A percentile compares a stretch with the other conserved stretches of the same genome.
Evolutionary conservation across 352 stramenopile species (phyloP).

Genomic region (Thraustochytrium sp.): DNA sequence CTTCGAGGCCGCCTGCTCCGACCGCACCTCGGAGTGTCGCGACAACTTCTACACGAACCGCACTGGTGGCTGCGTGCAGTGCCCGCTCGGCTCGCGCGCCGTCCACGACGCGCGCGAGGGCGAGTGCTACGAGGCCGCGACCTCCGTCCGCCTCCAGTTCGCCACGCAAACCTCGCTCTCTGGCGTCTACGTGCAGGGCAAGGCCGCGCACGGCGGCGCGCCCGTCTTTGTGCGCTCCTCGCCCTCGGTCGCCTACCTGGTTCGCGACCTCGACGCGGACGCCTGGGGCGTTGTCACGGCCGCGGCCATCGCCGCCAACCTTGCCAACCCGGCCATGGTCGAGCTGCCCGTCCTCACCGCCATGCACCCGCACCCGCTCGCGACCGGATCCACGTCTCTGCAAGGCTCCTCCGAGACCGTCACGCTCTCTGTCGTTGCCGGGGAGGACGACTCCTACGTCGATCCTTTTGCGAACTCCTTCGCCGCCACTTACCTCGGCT

Average conservation of each 20-base stretch:
- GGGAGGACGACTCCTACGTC: neutral
- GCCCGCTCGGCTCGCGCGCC: neutral
- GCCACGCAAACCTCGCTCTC: neutral
- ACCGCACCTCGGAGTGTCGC: neutral
- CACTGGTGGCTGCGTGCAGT: neutral
- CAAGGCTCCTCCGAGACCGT: neutral
- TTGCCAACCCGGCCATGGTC: neutral
- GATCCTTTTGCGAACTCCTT: constrained; percentile 4
- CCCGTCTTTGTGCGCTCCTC: constrained; percentile 15
- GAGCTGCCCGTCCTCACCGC: neutral
- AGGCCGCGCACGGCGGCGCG: neutral
- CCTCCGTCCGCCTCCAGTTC: neutral
- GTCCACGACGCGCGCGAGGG: neutral
- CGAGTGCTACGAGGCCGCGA: neutral
- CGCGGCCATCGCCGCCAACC: neutral
- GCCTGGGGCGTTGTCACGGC: neutral
- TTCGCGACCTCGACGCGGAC: neutral
- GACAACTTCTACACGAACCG: constrained; percentile 1
- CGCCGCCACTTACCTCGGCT: neutral
- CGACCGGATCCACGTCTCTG: neutral
- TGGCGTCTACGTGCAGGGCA: neutral
- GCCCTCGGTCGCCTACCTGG: neutral
- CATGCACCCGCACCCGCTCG: neutral
- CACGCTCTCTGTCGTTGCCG: neutral
- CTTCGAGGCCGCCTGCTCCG: neutral